Base-by-base conservation (phyloP, 805 yeast species). In the Priceomyces haplophilus region DNA sequence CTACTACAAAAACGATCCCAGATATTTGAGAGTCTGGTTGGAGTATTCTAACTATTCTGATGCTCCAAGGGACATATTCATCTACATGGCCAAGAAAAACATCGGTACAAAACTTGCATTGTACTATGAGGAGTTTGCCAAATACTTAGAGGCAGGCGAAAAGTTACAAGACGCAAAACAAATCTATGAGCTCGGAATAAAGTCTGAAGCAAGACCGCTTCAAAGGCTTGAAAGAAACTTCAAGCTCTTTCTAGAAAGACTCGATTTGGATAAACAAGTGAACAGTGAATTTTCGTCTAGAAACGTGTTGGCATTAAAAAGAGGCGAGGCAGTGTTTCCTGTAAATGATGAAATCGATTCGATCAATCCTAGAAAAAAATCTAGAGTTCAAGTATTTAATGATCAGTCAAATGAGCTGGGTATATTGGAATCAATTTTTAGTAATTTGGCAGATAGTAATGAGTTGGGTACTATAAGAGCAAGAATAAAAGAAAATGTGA, bases 1-100 rank as follows among this genome's bases (percentile, higher is more conserved):
- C 0, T 80, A 79, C 47, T 91, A 89, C 59, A 82, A 80, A 45
- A 84, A 90, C 58, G 97, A 91, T 58, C 80, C 91, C 1, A 65
- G 97, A 37, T 89, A 85, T 55, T 61, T 91, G 38, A 76, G 73
- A 47, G 73, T 89, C 1, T 91, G 99, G 97, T 61, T 90, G 31
- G 81, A 80, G 50, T 89, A 88, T 58, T 79, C 85, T 7, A 76
- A 73, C 18, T 81, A 75, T 54, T 75, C 85, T 1, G 87, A 83
- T 46, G 75, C 83, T 12, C 89, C 90, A 0, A 67, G 79, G 33
- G 90, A 84, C 41, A 70, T 86, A 2, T 89, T 83, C 58, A 70
- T 78, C 4, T 88, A 83, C 55, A 68, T 91, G 62, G 78, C 82
- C 34, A 77, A 82, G 46, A 81, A 83, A 48, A 79, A 75, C 37